A percentile compares a stretch with the other conserved stretches of the same genome.
Evolutionary conservation across 306 rosid species (phyloP).

Genomic region (Nissolia schottii): DNA sequence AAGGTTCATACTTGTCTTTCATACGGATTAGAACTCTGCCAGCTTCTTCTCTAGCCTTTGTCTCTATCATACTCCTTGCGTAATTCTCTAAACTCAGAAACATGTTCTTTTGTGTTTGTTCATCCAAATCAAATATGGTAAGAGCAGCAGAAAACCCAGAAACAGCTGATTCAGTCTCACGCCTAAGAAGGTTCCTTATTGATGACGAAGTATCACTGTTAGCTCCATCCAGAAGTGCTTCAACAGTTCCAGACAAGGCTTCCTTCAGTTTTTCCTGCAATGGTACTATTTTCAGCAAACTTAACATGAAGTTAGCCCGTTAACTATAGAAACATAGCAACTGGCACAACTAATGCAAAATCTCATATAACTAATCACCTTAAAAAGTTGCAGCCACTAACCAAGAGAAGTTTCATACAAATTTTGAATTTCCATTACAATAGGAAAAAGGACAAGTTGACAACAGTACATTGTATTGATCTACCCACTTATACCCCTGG

Average conservation of each 20-base stretch:
- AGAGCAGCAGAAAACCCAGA: conserved; percentile 63
- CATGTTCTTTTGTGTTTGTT: conserved; percentile 41
- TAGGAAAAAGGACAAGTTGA: not conserved
- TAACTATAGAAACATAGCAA: not conserved
- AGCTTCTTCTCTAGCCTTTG: conserved; percentile 86
- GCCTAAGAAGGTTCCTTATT: conserved; percentile 59
- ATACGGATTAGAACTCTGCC: conserved; percentile 71
- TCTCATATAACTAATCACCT: not conserved
- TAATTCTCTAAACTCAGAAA: conserved; percentile 41
- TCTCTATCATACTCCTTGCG: conserved; percentile 72
- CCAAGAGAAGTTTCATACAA: conserved; percentile 16
- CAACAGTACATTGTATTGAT: not conserved
- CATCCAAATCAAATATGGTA: conserved; percentile 60
- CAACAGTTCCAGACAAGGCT: conserved; percentile 71
- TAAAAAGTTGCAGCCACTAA: not conserved
- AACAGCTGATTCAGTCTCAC: conserved; percentile 71
- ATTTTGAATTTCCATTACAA: not conserved
- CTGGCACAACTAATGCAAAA: not conserved
- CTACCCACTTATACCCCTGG: not conserved
- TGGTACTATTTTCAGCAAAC: conserved; percentile 27
- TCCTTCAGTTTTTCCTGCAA: conserved; percentile 76
- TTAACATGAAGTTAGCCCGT: conserved; percentile 5
- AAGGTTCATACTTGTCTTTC: conserved; percentile 72
- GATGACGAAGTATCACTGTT: conserved; percentile 76
- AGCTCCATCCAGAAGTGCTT: conserved; percentile 79